Evolutionary conservation across 257 asterid species (phyloP).

Genomic region (Cruciata laevipes): DNA sequence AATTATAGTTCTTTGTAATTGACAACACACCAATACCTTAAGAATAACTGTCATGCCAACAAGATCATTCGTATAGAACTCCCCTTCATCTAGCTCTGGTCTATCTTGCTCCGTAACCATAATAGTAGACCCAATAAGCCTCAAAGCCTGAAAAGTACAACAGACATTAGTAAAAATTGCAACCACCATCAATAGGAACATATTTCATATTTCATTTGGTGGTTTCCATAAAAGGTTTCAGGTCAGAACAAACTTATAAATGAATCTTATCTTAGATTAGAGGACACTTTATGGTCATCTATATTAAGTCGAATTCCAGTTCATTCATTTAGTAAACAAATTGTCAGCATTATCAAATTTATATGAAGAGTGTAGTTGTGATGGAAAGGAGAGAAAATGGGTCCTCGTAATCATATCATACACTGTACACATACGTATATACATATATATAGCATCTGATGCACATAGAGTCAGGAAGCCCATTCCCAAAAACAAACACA

Average conservation of each 20-base stretch:
- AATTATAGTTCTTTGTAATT: neutral
- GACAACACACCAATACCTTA: conserved; percentile 53
- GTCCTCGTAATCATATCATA: neutral
- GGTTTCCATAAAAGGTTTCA: neutral
- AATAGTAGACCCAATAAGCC: conserved; percentile 83
- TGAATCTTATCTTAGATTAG: neutral
- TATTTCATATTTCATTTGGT: neutral
- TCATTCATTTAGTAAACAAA: neutral
- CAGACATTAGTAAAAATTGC: neutral
- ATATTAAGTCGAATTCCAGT: neutral
- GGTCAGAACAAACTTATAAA: neutral
- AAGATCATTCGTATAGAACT: conserved; percentile 75
- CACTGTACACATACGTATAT: neutral
- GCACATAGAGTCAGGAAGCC: neutral
- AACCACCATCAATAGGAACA: neutral
- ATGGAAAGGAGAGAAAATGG: neutral
- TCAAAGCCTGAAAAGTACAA: conserved; percentile 54
- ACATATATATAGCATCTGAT: neutral
- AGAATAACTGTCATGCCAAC: conserved; percentile 80
- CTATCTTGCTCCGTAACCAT: conserved; percentile 71
- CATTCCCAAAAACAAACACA: neutral
- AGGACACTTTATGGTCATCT: neutral
- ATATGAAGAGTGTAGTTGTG: neutral
- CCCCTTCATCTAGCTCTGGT: conserved; percentile 81
- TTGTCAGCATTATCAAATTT: neutral